phyloP scores from a whole-genome alignment of 495 filamentous ascomycete species.

The Cercophora sp. region DNA sequence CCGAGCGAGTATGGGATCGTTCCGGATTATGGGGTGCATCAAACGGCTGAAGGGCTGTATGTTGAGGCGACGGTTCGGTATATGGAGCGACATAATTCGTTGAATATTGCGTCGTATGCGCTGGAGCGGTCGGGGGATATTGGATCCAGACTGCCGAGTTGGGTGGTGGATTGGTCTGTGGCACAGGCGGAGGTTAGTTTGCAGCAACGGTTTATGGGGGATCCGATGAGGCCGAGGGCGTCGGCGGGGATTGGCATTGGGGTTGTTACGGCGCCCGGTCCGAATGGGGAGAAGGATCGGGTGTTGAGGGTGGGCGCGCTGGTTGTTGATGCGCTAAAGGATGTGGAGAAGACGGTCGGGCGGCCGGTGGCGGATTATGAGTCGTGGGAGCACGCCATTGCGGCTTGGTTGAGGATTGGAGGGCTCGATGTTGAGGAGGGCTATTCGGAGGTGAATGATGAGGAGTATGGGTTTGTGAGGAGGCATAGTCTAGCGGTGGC shows the following conservation, averaged over 20 bases:
- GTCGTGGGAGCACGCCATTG: not conserved
- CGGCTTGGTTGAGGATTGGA: not conserved
- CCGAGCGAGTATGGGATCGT: not conserved
- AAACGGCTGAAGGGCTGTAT: not conserved
- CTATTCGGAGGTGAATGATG: not conserved
- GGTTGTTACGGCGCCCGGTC: not conserved
- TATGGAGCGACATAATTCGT: not conserved
- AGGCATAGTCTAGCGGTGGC: not conserved
- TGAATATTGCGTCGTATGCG: conserved; percentile 1
- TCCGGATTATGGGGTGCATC: not conserved
- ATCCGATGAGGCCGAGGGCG: not conserved
- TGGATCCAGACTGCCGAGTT: not conserved
- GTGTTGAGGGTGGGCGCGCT: not conserved
- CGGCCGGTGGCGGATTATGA: not conserved
- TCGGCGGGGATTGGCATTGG: not conserved
- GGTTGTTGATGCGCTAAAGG: not conserved
- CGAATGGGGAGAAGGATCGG: not conserved
- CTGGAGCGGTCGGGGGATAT: not conserved
- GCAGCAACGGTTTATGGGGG: not conserved
- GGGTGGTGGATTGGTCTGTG: conserved; percentile 7
- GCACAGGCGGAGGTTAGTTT: not conserved
- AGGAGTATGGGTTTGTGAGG: not conserved
- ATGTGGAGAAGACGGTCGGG: not conserved
- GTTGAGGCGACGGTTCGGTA: not conserved
- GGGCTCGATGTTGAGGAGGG: not conserved